Conservation (phyloP, 2,329 filamentous ascomycete genomes). For the Aspergillus floridensis region DNA sequence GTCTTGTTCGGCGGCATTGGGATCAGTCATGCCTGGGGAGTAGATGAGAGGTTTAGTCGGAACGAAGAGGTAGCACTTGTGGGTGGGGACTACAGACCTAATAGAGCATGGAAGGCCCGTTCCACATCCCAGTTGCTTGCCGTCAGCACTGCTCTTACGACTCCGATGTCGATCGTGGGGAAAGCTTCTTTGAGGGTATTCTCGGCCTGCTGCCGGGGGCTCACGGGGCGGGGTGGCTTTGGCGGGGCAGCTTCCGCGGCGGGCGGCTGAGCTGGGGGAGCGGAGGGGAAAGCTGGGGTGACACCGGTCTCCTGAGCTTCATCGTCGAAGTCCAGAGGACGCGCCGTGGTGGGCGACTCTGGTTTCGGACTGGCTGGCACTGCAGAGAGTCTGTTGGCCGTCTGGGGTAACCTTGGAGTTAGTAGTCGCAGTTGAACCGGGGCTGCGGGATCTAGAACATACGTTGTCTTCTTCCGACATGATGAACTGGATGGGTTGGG, state of each 20-base stretch:
- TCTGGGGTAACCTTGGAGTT: conserved; percentile 22
- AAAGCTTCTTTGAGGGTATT: conserved; percentile 91
- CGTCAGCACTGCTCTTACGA: conserved; percentile 82
- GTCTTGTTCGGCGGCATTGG: conserved; percentile 63
- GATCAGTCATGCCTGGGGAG: conserved; percentile 70
- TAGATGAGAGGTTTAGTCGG: neutral
- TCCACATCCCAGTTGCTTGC: conserved; percentile 87
- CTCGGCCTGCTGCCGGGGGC: conserved; percentile 79
- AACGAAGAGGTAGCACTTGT: neutral
- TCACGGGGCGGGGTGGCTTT: conserved; percentile 81
- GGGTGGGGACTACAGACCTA: conserved; percentile 57
- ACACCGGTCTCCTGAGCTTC: conserved; percentile 49
- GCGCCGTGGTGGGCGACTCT: conserved; percentile 56
- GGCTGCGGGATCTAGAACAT: conserved; percentile 18
- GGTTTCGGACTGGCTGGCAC: conserved; percentile 38
- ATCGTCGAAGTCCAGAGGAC: conserved; percentile 58
- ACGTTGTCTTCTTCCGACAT: conserved; percentile 42
- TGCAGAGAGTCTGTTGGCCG: conserved; percentile 36
- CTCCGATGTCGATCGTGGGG: conserved; percentile 71
- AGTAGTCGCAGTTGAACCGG: conserved; percentile 8
- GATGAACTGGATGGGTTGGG: neutral
- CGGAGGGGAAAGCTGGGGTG: conserved; percentile 24
- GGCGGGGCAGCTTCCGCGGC: conserved; percentile 55
- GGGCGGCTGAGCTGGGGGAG: conserved; percentile 25
- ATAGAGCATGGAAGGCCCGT: conserved; percentile 89